Base-by-base conservation (phyloP, 1,284 basidiomycete genomes). In the Phaffia rhodozyma region DNA sequence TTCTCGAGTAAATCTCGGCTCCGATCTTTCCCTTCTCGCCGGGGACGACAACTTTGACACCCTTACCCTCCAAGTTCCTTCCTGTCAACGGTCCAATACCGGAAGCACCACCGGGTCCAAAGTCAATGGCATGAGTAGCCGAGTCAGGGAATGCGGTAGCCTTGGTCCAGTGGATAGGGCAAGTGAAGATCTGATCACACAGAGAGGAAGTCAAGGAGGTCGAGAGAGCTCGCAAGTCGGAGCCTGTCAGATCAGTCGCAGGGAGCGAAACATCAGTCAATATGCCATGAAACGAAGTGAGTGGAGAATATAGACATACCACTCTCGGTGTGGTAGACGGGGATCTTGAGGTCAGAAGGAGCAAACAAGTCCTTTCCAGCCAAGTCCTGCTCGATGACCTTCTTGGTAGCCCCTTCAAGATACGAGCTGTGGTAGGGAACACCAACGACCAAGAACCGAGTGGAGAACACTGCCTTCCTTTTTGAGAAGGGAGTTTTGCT, bases 391-490 rank as follows among this genome's bases (percentile, higher is more conserved):
- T 81, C 74, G 51, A 86, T 75, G 64, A 94, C 77, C 73, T 85
- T 86, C 63, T 90, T 83, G 5, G 90, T 85, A 4, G 85, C 86
- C 50, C 83, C 85, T n/a, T 74, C 72, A 61, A 98, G 80, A 76
- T 97, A 96, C 49, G 80, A 78, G 73, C 89, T 93, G 80, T 98
- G 94, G 78, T 92, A 98, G 0, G 94, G 96, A 0, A 93, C 93
- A 67, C 86, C 87, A 71, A 98, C 88, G 34, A 90, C 88, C 70
- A 98, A 79, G 81, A 98, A 98, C 60, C 94, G 86, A 67, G 89
- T 84, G 61, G 85, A 89, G 77, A 98, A 97, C 20, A 91, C 87
- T 13, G 89, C 86, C 77, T 96, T 94, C 72, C 96, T 84, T 78
- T 97, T 92, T 48, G 90, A 92, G 79, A 87, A 94, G 29, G 91